Conservation (phyloP, 1,284 basidiomycete genomes). For the Microbotryum saponariae region DNA sequence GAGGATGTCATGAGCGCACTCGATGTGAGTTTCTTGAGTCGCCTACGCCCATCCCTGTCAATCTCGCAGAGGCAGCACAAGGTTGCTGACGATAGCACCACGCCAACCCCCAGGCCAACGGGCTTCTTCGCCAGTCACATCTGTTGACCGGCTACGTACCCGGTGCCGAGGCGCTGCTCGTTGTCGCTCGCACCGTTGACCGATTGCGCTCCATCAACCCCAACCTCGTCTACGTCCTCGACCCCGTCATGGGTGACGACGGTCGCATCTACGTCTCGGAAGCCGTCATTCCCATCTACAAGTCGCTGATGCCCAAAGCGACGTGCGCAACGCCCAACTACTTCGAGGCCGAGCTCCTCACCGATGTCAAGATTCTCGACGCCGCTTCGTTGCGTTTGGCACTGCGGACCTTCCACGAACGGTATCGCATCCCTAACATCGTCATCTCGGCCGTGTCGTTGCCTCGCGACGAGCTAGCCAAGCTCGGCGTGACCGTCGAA, state of each 20-base stretch:
- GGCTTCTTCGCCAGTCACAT: slow-evolving; percentile 36
- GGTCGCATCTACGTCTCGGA: slow-evolving; percentile 79
- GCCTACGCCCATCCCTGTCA: neutral
- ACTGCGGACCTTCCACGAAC: slow-evolving; percentile 63
- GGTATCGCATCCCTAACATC: slow-evolving; percentile 70
- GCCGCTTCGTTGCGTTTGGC: slow-evolving; percentile 60
- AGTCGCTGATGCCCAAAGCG: slow-evolving; percentile 63
- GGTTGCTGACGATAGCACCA: neutral
- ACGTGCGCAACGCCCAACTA: slow-evolving; percentile 96
- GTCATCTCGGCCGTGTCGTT: slow-evolving; percentile 78
- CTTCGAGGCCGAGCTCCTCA: slow-evolving; percentile 87
- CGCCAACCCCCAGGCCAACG: slow-evolving; percentile 26
- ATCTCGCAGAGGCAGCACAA: neutral
- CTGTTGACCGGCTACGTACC: slow-evolving; percentile 68
- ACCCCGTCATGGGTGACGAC: slow-evolving; percentile 75
- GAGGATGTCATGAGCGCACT: slow-evolving; percentile 40
- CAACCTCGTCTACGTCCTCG: slow-evolving; percentile 57
- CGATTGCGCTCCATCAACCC: slow-evolving; percentile 54
- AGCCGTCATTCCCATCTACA: slow-evolving; percentile 83
- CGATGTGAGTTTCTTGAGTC: slow-evolving; percentile 20
- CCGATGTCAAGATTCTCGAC: slow-evolving; percentile 60
- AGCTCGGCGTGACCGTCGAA: slow-evolving; percentile 11
- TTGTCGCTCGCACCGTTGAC: slow-evolving; percentile 57
- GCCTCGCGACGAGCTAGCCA: slow-evolving; percentile 36
- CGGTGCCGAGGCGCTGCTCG: slow-evolving; percentile 65